These are phyloP conservation scores for Backusella sp. DNA, from an alignment of 192 early-diverging fungal genomes.

Conservation along the genomic window DNA sequence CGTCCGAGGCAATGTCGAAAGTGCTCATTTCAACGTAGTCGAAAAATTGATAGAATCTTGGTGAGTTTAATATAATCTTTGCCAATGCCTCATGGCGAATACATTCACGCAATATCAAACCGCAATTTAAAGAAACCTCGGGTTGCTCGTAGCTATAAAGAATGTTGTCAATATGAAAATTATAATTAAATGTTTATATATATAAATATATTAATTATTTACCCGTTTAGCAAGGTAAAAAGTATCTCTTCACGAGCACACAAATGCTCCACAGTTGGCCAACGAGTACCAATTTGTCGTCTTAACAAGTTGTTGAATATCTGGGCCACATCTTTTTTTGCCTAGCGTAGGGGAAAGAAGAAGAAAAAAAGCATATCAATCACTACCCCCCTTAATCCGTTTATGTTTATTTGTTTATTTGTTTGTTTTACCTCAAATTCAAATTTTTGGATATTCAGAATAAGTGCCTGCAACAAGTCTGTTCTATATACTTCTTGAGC, in stretches of 20 bases:
- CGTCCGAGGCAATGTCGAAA: conserved; percentile 98
- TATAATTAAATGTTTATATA: not conserved
- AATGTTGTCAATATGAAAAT: not conserved
- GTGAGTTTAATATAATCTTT: conserved; percentile 78
- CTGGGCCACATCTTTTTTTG: conserved; percentile 95
- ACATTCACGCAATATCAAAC: conserved; percentile 96
- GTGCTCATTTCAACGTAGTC: conserved; percentile 94
- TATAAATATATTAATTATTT: conserved; percentile 15
- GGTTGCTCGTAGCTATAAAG: conserved; percentile 83
- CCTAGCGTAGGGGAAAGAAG: conserved; percentile 45
- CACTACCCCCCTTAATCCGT: no score
- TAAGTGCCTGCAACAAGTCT: conserved; percentile 85
- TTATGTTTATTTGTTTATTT: not conserved
- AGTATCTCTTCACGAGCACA: conserved; percentile 81
- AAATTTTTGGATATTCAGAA: conserved; percentile 86
- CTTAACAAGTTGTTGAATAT: conserved; percentile 97
- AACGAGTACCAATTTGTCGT: conserved; percentile 90
- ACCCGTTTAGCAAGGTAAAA: conserved; percentile 80
- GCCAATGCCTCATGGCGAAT: conserved; percentile 92
- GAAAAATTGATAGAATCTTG: conserved; percentile 93
- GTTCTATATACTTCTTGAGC: conserved; percentile 95
- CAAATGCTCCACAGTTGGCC: conserved; percentile 96
- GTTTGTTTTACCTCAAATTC: conserved; percentile 79
- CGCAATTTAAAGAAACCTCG: conserved; percentile 96
- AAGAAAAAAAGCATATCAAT: not conserved